Evolutionary conservation across 768 basidiomycete species (phyloP).

Genomic region (Gloeostereum incarnatum): DNA sequence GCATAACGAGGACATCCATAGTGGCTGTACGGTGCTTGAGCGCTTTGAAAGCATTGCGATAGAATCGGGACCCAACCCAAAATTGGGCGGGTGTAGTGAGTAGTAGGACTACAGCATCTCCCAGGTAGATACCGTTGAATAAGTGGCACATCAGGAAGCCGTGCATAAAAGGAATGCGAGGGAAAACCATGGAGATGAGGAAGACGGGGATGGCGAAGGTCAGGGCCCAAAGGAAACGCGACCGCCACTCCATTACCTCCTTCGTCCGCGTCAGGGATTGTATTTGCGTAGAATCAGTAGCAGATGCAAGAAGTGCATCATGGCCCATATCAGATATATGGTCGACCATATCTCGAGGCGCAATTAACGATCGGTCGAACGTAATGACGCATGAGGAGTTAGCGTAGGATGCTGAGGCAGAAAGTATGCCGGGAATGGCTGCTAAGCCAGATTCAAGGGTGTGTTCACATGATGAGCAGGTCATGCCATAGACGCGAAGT

Average conservation of each 20-base stretch:
- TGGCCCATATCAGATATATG: conserved; percentile 84
- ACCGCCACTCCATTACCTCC: conserved; percentile 87
- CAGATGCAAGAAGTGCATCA: conserved; percentile 78
- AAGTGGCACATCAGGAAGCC: conserved; percentile 41
- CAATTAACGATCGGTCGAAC: conserved; percentile 66
- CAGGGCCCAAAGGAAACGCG: conserved; percentile 64
- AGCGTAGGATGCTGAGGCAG: conserved; percentile 64
- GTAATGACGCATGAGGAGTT: conserved; percentile 67
- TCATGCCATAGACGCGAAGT: conserved; percentile 88
- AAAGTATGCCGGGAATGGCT: conserved; percentile 62
- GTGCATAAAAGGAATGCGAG: conserved; percentile 52
- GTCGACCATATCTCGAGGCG: conserved; percentile 83
- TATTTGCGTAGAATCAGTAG: conserved; percentile 75
- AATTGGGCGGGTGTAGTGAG: conserved; percentile 91
- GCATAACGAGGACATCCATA: conserved; percentile 96
- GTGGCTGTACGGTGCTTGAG: conserved; percentile 85
- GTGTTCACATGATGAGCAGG: conserved; percentile 72
- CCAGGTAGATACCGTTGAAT: conserved; percentile 65
- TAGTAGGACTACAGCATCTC: conserved; percentile 65
- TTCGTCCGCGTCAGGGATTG: conserved; percentile 81
- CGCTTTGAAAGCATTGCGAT: conserved; percentile 84
- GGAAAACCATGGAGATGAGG: conserved; percentile 80
- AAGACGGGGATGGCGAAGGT: conserved; percentile 91
- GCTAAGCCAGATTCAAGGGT: conserved; percentile 66
- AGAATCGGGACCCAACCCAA: conserved; percentile 84